phyloP scores from a whole-genome alignment of 177 flowering plant genomes.

The Telopea speciosissima region DNA sequence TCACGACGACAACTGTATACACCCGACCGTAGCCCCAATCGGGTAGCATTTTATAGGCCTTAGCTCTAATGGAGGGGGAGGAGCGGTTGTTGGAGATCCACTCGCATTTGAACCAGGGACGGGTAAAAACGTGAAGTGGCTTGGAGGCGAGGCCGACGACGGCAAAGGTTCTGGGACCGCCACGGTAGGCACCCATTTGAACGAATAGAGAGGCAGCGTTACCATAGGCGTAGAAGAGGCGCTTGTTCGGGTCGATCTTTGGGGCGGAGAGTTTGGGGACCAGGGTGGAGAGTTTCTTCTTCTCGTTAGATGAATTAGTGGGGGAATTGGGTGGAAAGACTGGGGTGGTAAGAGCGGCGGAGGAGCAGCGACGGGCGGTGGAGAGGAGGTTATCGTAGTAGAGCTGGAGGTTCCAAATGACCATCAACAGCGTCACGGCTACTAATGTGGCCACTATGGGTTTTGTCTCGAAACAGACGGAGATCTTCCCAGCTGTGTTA shows the following conservation, averaged over 20 bases:
- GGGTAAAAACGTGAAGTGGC: conserved; percentile 52
- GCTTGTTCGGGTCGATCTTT: conserved; percentile 40
- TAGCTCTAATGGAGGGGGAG: conserved; percentile 16
- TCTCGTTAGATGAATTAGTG: conserved; percentile 8
- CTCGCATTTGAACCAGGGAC: conserved; percentile 63
- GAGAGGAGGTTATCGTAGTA: conserved; percentile 36
- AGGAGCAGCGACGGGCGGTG: conserved; percentile 16
- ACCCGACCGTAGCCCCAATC: conserved; percentile 93
- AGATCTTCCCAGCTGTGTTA: conserved; percentile 17
- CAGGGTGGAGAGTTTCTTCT: conserved; percentile 15
- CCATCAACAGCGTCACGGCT: conserved; percentile 40
- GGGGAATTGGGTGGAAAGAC: conserved; percentile 9
- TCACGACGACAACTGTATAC: conserved; percentile 72
- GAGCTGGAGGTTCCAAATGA: conserved; percentile 55
- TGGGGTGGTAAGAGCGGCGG: conserved; percentile 10
- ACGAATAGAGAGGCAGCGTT: conserved; percentile 59
- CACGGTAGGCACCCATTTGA: conserved; percentile 68
- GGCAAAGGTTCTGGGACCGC: conserved; percentile 52
- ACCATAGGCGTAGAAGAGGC: conserved; percentile 43
- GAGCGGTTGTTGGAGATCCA: conserved; percentile 39
- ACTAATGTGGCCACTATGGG: conserved; percentile 45
- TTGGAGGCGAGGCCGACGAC: conserved; percentile 65
- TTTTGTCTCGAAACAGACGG: conserved; percentile 45
- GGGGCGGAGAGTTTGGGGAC: neutral
- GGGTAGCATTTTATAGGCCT: conserved; percentile 57